Conservation (phyloP, 23 red algal genomes). For the Gracilaria domingensis region DNA sequence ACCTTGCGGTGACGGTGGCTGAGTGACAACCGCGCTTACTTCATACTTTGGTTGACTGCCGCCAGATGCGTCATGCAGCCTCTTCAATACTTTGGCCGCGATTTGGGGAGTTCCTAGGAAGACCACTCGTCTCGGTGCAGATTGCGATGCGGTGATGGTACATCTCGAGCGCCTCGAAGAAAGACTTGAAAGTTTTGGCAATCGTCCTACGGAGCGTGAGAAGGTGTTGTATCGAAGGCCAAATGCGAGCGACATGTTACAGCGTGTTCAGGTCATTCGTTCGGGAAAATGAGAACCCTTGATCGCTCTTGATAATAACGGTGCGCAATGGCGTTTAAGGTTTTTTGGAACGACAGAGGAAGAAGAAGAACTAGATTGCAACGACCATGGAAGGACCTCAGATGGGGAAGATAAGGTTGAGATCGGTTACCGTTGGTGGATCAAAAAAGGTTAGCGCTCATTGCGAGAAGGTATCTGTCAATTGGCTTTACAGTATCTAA, state of each 20-base stretch:
- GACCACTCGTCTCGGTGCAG: constrained; percentile 57
- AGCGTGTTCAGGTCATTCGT: neutral
- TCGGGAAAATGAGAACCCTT: neutral
- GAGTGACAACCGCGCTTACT: constrained; percentile 84
- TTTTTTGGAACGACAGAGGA: no score
- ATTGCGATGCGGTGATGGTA: neutral
- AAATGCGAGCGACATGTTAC: constrained; percentile 15
- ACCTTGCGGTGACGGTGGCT: constrained; percentile 70
- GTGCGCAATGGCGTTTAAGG: no score
- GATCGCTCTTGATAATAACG: neutral
- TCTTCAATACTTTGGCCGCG: constrained; percentile 66
- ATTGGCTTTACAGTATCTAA: no score
- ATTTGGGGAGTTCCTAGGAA: constrained; percentile 88
- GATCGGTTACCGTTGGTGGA: neutral
- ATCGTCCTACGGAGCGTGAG: neutral
- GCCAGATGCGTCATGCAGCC: constrained; percentile 26
- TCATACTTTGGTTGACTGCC: constrained; percentile 7
- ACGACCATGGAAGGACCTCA: no score
- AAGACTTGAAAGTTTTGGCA: neutral
- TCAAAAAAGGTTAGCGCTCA: neutral
- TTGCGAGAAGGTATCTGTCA: no score
- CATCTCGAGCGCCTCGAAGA: constrained; percentile 3
- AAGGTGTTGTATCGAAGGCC: constrained; percentile 12
- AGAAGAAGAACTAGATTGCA: no score
- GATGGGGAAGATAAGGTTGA: neutral